phyloP scores from a whole-genome alignment of 495 filamentous ascomycete species.

The Daldinia decipiens region DNA sequence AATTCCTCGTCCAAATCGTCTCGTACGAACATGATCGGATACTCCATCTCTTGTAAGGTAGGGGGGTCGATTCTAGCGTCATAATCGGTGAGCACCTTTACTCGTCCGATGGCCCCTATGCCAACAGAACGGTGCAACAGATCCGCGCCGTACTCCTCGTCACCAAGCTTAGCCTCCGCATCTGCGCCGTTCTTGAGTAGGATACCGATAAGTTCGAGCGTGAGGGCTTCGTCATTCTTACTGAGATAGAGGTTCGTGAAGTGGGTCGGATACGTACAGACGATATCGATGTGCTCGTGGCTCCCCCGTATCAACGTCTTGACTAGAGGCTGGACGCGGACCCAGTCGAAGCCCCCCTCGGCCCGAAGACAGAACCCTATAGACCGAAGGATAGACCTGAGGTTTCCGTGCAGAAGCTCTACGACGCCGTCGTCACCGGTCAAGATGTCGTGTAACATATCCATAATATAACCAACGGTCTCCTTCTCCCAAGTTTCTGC shows the following conservation, averaged over 20 bases:
- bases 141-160: background rate
- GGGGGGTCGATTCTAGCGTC: constrained; percentile 1
- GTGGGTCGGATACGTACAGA: background rate
- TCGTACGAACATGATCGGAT: background rate
- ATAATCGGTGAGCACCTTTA: background rate
- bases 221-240: constrained; percentile 1
- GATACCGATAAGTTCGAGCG: constrained; percentile 1
- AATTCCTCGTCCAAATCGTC: background rate
- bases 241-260: background rate
- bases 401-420: background rate
- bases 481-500: background rate
- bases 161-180: background rate
- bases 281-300: background rate
- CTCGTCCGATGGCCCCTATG: background rate
- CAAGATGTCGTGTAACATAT: background rate
- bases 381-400: background rate
- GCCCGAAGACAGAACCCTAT: background rate
- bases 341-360: background rate
- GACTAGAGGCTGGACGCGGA: background rate
- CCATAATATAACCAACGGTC: background rate
- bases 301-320: background rate
- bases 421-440: background rate
- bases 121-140: background rate
- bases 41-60: background rate
- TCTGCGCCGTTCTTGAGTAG: constrained; percentile 3